These are phyloP conservation scores for Pythium sp. DNA, from an alignment of 352 stramenopile species.

Conservation along the genomic window DNA sequence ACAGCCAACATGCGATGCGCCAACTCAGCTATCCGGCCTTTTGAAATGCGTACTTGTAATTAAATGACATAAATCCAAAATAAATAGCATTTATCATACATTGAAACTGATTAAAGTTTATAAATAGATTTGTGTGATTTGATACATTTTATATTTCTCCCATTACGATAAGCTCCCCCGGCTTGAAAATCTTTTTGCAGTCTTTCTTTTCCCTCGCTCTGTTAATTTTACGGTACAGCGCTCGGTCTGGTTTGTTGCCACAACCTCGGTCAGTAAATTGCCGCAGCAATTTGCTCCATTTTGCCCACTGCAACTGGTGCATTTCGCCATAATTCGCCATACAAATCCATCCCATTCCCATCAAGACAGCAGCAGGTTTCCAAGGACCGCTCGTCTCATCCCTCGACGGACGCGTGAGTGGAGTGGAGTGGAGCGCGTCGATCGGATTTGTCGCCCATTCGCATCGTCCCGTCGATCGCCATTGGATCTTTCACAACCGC, in stretches of 20 bases:
- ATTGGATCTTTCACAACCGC: neutral
- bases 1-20: conserved; percentile 17
- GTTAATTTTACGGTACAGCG: conserved; percentile 1
- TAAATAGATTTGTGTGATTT: neutral
- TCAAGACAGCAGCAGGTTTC: neutral
- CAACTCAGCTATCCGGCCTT: neutral
- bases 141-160: neutral
- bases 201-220: neutral
- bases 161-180: neutral
- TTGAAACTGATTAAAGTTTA: neutral
- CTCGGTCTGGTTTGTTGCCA: no score
- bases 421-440: neutral
- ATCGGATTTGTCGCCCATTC: neutral
- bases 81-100: neutral
- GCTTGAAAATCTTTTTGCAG: neutral
- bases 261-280: neutral
- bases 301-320: neutral
- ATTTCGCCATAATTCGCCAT: neutral
- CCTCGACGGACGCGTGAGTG: neutral
- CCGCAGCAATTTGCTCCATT: neutral
- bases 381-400: conserved; percentile 5
- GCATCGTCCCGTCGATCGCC: neutral
- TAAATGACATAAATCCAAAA: neutral
- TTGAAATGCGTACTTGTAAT: neutral
- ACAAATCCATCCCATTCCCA: neutral